Evolutionary conservation across 2,329 filamentous ascomycete species (phyloP).

Genomic region (Nectriaceae sp.): DNA sequence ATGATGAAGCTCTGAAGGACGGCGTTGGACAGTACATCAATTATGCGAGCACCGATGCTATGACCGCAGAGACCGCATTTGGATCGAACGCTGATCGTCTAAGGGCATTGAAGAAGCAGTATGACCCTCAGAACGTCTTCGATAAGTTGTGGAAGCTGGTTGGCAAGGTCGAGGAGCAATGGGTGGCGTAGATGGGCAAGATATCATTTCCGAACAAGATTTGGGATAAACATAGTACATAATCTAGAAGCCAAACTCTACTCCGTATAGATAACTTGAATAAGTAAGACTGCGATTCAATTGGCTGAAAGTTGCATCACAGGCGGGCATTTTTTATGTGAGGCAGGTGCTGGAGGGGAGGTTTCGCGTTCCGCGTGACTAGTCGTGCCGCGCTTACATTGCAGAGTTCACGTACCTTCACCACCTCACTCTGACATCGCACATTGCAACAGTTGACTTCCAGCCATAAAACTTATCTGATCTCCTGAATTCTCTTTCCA

Average conservation of each 20-base stretch:
- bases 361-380: neutral
- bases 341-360: no score
- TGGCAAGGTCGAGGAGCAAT: conserved; percentile 15
- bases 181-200: conserved; percentile 6
- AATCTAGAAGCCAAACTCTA: no score
- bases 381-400: neutral
- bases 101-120: conserved; percentile 19
- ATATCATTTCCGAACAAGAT: no score
- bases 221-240: no score
- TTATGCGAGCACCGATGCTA: conserved; percentile 13
- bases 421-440: no score
- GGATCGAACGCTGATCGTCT: conserved; percentile 18
- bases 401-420: no score
- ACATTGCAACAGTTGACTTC: no score
- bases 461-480: no score
- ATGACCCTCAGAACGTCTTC: conserved; percentile 22
- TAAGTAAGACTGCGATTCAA: no score
- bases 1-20: conserved; percentile 16
- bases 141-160: conserved; percentile 25
- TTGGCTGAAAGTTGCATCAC: no score
- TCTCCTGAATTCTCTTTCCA: no score
- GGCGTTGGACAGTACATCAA: conserved; percentile 23
- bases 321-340: no score
- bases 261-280: neutral
- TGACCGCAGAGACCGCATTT: conserved; percentile 23